These are phyloP conservation scores for Corymbia citriodora DNA, from an alignment of 441 rosid genomes.

Conservation along the genomic window DNA sequence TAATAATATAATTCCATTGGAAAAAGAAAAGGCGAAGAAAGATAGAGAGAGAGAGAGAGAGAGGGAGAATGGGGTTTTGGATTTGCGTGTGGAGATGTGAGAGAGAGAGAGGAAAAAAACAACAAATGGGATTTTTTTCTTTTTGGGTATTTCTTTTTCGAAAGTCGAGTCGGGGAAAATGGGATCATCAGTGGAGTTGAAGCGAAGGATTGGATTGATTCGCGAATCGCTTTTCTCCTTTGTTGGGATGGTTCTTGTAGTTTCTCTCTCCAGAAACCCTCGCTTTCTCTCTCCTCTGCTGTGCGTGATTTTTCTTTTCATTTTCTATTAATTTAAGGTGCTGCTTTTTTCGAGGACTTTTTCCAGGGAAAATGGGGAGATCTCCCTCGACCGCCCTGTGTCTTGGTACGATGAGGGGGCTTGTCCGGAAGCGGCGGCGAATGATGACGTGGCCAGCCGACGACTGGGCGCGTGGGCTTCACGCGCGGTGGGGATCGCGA, in stretches of 20 bases:
- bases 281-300: not conserved
- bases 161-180: not conserved
- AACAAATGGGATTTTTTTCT: not conserved
- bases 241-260: no score
- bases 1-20: not conserved
- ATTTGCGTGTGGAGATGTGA: not conserved
- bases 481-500: not conserved
- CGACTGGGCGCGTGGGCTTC: not conserved
- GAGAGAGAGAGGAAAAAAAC: not conserved
- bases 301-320: not conserved
- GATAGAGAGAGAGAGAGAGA: not conserved
- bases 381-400: not conserved
- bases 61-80: not conserved
- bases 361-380: not conserved
- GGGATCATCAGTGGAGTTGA: not conserved
- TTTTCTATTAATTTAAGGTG: not conserved
- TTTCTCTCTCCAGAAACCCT: not conserved
- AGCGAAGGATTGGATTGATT: not conserved
- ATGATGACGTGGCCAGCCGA: not conserved
- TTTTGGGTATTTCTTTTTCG: not conserved
- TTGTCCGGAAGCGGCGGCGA: not conserved
- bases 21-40: no score
- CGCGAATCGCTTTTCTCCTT: not conserved
- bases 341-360: not conserved
- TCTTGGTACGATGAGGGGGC: not conserved